These are phyloP conservation scores for Chrysopogon serrulatus DNA, from an alignment of 176 grass and related monocot species.

Conservation along the genomic window DNA sequence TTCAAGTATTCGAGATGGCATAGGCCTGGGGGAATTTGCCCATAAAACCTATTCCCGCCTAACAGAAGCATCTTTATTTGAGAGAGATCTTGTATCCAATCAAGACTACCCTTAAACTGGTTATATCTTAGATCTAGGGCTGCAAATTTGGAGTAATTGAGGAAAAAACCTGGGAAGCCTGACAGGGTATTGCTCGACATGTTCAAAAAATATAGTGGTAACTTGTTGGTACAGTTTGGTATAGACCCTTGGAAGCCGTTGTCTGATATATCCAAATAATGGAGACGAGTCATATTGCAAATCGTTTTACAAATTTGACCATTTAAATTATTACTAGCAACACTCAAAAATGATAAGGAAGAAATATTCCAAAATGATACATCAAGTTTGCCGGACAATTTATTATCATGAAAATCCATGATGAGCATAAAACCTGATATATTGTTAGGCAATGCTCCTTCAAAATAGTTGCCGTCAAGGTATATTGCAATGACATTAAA, in stretches of 20 bases:
- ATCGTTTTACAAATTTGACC: neutral
- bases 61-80: neutral
- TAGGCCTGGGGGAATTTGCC: neutral
- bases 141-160: neutral
- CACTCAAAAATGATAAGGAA: neutral
- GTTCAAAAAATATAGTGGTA: neutral
- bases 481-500: too few relatives aligned
- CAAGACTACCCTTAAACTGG: neutral
- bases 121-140: neutral
- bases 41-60: neutral
- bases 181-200: neutral
- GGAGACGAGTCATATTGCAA: neutral
- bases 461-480: too few relatives aligned
- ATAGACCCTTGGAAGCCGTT: slow-evolving; percentile 3
- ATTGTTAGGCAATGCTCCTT: too few relatives aligned
- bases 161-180: neutral
- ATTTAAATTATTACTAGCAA: neutral
- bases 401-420: too few relatives aligned
- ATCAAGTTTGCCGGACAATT: too few relatives aligned
- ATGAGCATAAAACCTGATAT: too few relatives aligned
- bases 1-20: neutral
- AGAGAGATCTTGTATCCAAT: neutral
- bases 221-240: neutral
- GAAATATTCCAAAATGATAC: too few relatives aligned
- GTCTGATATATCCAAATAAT: neutral